phyloP scores from a whole-genome alignment of 495 filamentous ascomycete genomes.

The Thermothielavioides terrestris region DNA sequence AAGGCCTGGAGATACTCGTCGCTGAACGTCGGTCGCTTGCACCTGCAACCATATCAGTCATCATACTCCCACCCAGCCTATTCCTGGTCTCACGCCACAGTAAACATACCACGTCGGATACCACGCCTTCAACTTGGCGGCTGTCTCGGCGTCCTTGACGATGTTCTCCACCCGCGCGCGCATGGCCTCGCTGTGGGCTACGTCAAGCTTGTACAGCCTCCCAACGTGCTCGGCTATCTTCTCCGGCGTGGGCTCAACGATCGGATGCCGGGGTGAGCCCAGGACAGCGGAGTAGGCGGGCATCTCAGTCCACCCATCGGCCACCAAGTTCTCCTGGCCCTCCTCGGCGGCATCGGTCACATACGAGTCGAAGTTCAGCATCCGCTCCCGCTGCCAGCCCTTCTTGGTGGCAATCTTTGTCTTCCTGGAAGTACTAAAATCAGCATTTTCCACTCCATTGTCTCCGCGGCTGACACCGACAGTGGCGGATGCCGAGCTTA shows the following conservation, averaged over 20 bases:
- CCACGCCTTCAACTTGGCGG: conserved; percentile 36
- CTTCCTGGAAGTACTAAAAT: conserved; percentile 4
- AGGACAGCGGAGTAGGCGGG: conserved; percentile 23
- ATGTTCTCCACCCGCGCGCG: conserved; percentile 36
- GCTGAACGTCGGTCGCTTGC: conserved; percentile 41
- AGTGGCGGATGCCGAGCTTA: conserved; percentile 2
- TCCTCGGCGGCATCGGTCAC: conserved; percentile 20
- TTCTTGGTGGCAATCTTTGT: conserved; percentile 29
- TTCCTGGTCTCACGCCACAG: too few species aligned
- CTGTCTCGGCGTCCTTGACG: conserved; percentile 35
- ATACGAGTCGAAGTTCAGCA: conserved; percentile 26
- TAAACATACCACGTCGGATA: conserved; percentile 31
- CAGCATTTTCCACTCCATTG: background rate
- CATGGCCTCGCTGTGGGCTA: conserved; percentile 12
- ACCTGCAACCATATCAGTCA: conserved; percentile 8
- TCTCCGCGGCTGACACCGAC: background rate
- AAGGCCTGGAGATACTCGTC: conserved; percentile 40
- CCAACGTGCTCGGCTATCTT: conserved; percentile 28
- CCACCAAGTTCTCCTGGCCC: conserved; percentile 30
- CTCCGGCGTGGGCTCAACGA: conserved; percentile 28
- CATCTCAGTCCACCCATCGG: conserved; percentile 34
- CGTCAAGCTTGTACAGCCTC: conserved; percentile 22
- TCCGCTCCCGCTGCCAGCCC: conserved; percentile 40
- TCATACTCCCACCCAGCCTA: too few species aligned
- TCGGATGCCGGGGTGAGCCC: conserved; percentile 14